These are phyloP conservation scores for Gypsophila paniculata DNA, from an alignment of 179 eudicot genomes.

Conservation along the genomic window DNA sequence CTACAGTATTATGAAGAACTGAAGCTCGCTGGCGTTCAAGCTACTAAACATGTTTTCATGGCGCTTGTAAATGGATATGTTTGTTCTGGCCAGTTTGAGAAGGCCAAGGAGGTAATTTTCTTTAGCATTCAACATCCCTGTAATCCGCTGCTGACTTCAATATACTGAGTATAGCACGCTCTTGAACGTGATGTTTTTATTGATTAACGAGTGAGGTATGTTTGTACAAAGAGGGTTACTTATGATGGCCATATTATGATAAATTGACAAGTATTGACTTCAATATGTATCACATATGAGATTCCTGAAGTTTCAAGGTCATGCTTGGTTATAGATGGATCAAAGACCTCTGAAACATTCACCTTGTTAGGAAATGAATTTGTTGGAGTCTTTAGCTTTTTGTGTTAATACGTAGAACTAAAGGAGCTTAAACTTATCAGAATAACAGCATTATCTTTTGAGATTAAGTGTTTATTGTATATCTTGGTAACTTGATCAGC, in stretches of 20 bases:
- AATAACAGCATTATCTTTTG: background rate
- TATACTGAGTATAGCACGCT: background rate
- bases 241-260: no score
- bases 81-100: constrained; percentile 62
- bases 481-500: background rate
- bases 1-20: constrained; percentile 61
- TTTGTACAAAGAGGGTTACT: background rate
- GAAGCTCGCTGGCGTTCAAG: constrained; percentile 37
- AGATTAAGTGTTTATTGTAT: background rate
- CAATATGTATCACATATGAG: background rate
- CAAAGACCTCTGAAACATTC: background rate
- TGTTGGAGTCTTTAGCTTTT: background rate
- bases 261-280: no score
- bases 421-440: no score
- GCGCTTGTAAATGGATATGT: constrained; percentile 85
- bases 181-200: background rate
- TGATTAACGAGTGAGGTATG: background rate
- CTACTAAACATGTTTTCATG: constrained; percentile 62
- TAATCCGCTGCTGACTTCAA: constrained; percentile 1
- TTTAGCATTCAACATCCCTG: constrained; percentile 11
- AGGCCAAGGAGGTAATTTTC: constrained; percentile 75
- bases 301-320: background rate
- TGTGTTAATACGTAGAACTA: no score
- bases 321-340: background rate
- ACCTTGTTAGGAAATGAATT: background rate